These are phyloP conservation scores for Exidia glandulosa DNA, from an alignment of 768 basidiomycete species.

Conservation along the genomic window DNA sequence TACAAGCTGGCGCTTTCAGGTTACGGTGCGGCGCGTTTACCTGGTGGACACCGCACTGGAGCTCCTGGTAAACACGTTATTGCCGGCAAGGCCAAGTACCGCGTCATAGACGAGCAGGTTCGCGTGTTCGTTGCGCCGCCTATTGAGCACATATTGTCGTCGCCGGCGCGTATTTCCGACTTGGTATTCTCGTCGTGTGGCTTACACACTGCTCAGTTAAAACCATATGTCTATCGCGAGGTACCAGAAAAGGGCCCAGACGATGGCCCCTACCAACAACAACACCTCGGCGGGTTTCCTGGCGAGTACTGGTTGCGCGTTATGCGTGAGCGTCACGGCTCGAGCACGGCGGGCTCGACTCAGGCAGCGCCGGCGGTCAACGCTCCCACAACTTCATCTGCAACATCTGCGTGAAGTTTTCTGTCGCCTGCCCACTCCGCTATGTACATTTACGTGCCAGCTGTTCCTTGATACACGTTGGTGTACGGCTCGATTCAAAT, in stretches of 20 bases:
- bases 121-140: constrained; percentile 77
- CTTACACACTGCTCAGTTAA: constrained; percentile 34
- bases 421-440: too few relatives aligned
- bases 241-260: constrained; percentile 17
- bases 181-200: neutral
- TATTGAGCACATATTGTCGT: constrained; percentile 45
- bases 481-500: too few relatives aligned
- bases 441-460: too few relatives aligned
- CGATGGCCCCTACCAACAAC: neutral
- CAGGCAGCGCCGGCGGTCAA: too few relatives aligned
- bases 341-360: too few relatives aligned
- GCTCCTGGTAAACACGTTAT: constrained; percentile 81
- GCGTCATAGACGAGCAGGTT: constrained; percentile 72
- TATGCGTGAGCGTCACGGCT: neutral
- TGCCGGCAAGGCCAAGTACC: constrained; percentile 61
- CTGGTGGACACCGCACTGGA: constrained; percentile 77
- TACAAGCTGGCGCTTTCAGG: constrained; percentile 31
- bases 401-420: too few relatives aligned
- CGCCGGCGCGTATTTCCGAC: constrained; percentile 35
- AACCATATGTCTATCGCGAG: constrained; percentile 51
- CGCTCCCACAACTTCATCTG: too few relatives aligned
- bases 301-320: neutral
- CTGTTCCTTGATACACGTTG: too few relatives aligned
- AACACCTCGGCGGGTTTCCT: neutral
- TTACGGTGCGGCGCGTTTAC: constrained; percentile 71